Percentiles rank a stretch among this genome's conserved stretches.
Evolutionary conservation across 108 stramenopile genomes (phyloP).

Genomic region (Licmophora abbreviata): DNA sequence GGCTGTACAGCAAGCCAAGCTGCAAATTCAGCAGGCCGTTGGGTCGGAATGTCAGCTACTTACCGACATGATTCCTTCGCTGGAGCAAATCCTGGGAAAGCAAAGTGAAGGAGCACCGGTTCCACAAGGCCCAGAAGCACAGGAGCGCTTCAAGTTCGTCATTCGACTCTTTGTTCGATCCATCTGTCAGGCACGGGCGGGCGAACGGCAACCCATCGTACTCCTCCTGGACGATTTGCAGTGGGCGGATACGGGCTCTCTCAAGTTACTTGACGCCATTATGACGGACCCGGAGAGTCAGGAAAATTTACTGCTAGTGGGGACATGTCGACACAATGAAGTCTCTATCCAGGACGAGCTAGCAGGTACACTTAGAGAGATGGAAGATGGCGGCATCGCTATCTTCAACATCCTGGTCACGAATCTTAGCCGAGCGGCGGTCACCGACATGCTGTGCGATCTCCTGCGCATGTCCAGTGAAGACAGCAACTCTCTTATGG

Average conservation of each 20-base stretch:
- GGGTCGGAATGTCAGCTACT: constrained; percentile 6
- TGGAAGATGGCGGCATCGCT: not conserved
- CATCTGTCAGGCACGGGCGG: too few species aligned
- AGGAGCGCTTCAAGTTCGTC: constrained; percentile 15
- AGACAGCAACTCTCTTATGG: constrained; percentile 15
- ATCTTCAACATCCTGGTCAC: constrained; percentile 7
- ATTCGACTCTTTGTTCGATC: constrained; percentile 11
- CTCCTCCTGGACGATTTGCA: not conserved
- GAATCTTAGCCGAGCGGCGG: constrained; percentile 7
- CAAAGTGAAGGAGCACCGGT: constrained; percentile 5
- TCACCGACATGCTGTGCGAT: constrained; percentile 15
- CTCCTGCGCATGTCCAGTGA: constrained; percentile 3
- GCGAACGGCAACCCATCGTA: constrained; percentile 1
- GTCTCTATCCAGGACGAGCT: constrained; percentile 2
- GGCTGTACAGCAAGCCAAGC: too few species aligned
- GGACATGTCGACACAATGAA: constrained; percentile 17
- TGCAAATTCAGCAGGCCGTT: too few species aligned
- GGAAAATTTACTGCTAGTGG: constrained; percentile 16
- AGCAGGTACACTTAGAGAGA: constrained; percentile 4
- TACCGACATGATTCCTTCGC: constrained; percentile 18
- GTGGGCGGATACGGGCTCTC: not conserved
- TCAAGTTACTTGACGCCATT: constrained; percentile 5
- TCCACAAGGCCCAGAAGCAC: not conserved
- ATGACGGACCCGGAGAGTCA: constrained; percentile 15
- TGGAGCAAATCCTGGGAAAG: constrained; percentile 17